A percentile compares a stretch with the other conserved stretches of the same genome.
Evolutionary conservation across 768 basidiomycete species (phyloP).

Genomic region (Lentinula sp.): DNA sequence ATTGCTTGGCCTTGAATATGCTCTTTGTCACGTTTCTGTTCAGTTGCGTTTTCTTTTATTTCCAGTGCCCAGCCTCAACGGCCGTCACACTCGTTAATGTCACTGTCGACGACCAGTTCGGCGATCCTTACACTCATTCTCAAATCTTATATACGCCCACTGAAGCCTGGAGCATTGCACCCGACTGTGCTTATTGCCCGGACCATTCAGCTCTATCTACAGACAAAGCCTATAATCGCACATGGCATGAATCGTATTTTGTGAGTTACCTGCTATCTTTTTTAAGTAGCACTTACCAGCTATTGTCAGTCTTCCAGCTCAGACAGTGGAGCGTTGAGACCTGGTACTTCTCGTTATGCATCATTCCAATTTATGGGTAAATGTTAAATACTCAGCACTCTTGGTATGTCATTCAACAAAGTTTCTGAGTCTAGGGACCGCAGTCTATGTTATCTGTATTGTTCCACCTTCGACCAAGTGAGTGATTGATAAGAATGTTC

Average conservation of each 20-base stretch:
- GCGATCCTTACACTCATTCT: constrained; percentile 13
- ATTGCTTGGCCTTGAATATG: background rate
- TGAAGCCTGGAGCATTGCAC: constrained; percentile 11
- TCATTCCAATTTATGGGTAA: constrained; percentile 7
- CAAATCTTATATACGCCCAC: constrained; percentile 15
- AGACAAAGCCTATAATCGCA: background rate
- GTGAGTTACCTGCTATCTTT: background rate
- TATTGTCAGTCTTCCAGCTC: background rate
- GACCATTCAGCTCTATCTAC: background rate
- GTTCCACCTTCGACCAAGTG: constrained; percentile 1
- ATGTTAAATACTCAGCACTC: background rate
- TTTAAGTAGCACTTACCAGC: background rate
- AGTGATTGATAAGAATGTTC: background rate
- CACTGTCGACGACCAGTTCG: constrained; percentile 24
- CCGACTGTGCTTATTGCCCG: background rate
- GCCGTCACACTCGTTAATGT: constrained; percentile 16
- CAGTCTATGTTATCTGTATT: constrained; percentile 11
- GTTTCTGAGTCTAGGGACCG: background rate
- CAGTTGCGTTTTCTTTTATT: background rate
- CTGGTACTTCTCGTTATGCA: constrained; percentile 3
- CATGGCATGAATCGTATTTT: constrained; percentile 8
- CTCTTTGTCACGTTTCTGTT: constrained; percentile 1
- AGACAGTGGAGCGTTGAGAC: background rate
- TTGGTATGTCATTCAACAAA: background rate
- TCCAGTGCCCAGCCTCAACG: background rate